phyloP scores from a whole-genome alignment of 192 early-diverging fungal species.

The Paraglomus occultum region DNA sequence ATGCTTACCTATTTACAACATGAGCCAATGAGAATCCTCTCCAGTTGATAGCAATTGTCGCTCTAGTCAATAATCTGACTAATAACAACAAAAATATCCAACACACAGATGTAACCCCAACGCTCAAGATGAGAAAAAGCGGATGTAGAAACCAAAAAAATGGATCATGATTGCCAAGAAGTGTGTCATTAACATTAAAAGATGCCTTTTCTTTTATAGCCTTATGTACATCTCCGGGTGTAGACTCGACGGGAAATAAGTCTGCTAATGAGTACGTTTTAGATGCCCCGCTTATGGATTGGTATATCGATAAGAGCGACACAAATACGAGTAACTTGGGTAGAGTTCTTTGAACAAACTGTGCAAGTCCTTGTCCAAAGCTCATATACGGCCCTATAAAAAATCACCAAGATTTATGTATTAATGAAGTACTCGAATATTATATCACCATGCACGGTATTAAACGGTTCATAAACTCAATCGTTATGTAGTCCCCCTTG shows the following conservation, averaged over 20 bases:
- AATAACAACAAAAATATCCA: conserved; percentile 37
- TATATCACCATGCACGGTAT: too few species aligned
- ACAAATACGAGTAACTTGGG: conserved; percentile 38
- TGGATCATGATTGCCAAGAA: conserved; percentile 47
- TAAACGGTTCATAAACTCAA: too few species aligned
- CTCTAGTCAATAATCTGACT: conserved; percentile 23
- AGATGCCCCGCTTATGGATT: conserved; percentile 33
- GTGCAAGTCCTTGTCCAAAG: conserved; percentile 41
- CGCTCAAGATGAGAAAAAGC: conserved; percentile 42
- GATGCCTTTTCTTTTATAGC: conserved; percentile 21
- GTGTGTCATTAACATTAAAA: conserved; percentile 40
- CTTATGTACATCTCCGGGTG: conserved; percentile 16
- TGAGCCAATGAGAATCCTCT: conserved; percentile 18
- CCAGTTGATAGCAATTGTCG: conserved; percentile 30
- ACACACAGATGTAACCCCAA: conserved; percentile 42
- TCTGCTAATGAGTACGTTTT: conserved; percentile 25
- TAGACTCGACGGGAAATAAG: not conserved
- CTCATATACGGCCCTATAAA: conserved; percentile 37
- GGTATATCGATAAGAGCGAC: conserved; percentile 35
- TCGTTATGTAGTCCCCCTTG: not conserved
- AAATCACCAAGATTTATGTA: not conserved
- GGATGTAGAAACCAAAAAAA: conserved; percentile 56
- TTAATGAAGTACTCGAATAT: not conserved
- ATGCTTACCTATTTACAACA: conserved; percentile 33
- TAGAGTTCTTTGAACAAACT: conserved; percentile 35